Evolutionary conservation across 768 basidiomycete genomes (phyloP).

Genomic region (Strobilomyces dryophilus): DNA sequence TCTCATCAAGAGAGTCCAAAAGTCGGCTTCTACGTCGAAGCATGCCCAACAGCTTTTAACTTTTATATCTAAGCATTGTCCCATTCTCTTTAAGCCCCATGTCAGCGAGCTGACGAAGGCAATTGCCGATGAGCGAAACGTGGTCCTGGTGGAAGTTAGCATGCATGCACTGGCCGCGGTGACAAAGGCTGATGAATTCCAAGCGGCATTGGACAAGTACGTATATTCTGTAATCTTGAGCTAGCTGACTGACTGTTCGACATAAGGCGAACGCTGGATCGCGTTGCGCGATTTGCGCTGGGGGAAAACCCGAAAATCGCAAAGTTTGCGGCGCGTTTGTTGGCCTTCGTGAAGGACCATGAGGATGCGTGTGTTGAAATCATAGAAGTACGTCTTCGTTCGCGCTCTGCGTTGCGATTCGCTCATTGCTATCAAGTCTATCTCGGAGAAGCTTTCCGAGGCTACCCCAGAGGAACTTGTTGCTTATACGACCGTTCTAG

Average conservation of each 20-base stretch:
- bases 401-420: background rate
- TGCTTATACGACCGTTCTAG: slow-evolving; percentile 66
- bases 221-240: slow-evolving; percentile 23
- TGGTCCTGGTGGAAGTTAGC: slow-evolving; percentile 54
- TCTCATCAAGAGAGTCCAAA: slow-evolving; percentile 65
- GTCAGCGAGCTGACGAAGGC: slow-evolving; percentile 72
- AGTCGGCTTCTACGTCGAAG: slow-evolving; percentile 37
- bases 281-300: slow-evolving; percentile 54
- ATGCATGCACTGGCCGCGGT: slow-evolving; percentile 76
- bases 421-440: slow-evolving; percentile 40
- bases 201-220: slow-evolving; percentile 64
- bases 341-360: slow-evolving; percentile 56
- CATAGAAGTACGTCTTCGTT: slow-evolving; percentile 53
- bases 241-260: background rate
- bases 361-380: slow-evolving; percentile 49
- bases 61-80: slow-evolving; percentile 70
- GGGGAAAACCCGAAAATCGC: slow-evolving; percentile 62
- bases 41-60: slow-evolving; percentile 51
- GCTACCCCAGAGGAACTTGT: slow-evolving; percentile 50
- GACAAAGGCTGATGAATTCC: slow-evolving; percentile 52
- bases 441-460: slow-evolving; percentile 49
- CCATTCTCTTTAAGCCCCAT: slow-evolving; percentile 70
- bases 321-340: slow-evolving; percentile 80
- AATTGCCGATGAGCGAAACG: slow-evolving; percentile 60
- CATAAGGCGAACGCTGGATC: slow-evolving; percentile 61